Conservation (phyloP, 2,329 filamentous ascomycete species). For the Aspergillus fijiensis region DNA sequence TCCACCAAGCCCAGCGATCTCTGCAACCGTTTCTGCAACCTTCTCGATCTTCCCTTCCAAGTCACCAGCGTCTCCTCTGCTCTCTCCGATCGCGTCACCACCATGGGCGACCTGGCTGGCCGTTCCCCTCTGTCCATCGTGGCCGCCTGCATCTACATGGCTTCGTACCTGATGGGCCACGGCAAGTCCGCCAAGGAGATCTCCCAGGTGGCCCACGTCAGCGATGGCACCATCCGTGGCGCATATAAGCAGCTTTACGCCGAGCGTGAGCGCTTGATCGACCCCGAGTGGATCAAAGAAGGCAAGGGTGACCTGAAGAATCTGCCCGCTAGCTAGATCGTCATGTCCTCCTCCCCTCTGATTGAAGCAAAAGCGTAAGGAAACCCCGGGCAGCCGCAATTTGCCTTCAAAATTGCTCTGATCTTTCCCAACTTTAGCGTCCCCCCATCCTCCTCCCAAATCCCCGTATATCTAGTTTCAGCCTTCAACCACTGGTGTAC, state of each 20-base stretch:
- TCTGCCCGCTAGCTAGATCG: constrained; percentile 57
- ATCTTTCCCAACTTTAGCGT: too few species aligned
- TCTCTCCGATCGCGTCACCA: constrained; percentile 74
- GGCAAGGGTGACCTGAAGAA: constrained; percentile 69
- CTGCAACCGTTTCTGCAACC: constrained; percentile 84
- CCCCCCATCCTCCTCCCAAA: too few species aligned
- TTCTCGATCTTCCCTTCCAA: constrained; percentile 71
- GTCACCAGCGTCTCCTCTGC: constrained; percentile 78
- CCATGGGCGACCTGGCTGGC: constrained; percentile 78
- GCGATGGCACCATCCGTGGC: constrained; percentile 93
- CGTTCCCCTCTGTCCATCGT: constrained; percentile 92
- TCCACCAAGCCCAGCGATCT: constrained; percentile 81
- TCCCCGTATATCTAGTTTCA: not conserved
- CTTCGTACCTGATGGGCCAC: constrained; percentile 80
- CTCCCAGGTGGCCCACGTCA: constrained; percentile 78
- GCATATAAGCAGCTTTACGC: constrained; percentile 87
- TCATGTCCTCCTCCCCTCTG: not conserved
- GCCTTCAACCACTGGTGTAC: not conserved
- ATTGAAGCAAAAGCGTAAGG: not conserved
- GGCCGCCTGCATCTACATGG: constrained; percentile 95
- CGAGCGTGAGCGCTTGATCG: constrained; percentile 71
- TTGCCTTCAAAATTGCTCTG: too few species aligned
- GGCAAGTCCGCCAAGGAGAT: constrained; percentile 83
- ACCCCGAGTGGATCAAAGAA: constrained; percentile 70
- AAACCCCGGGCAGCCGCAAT: too few species aligned